These are phyloP conservation scores for Solanum hybrid DNA, from an alignment of 305 asterid species.

Conservation along the genomic window DNA sequence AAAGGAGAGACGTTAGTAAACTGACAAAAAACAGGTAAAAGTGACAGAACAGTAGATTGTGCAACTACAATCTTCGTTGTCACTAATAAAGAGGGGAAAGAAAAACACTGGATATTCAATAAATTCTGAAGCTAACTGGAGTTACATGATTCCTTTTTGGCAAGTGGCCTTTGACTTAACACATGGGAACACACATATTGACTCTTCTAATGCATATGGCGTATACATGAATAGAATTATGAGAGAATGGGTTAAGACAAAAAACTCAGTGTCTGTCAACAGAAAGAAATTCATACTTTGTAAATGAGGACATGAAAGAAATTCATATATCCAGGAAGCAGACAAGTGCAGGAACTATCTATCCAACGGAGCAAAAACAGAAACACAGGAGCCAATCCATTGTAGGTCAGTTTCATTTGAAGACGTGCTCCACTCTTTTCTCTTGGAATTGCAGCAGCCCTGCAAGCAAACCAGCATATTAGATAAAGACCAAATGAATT, in stretches of 20 bases:
- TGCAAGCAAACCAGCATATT: constrained; percentile 18
- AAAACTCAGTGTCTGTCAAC: background rate
- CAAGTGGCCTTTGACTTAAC: background rate
- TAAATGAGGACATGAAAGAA: constrained; percentile 61
- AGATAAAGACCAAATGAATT: background rate
- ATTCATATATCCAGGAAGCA: constrained; percentile 48
- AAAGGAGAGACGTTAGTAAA: constrained; percentile 2
- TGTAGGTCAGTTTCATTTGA: constrained; percentile 78
- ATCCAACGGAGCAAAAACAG: constrained; percentile 65
- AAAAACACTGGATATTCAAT: background rate
- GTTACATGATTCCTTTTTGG: background rate
- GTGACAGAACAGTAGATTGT: background rate
- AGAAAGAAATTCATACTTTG: constrained; percentile 36
- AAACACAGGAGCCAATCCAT: constrained; percentile 51
- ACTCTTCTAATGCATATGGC: background rate
- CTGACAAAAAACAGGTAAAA: background rate
- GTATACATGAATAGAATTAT: background rate
- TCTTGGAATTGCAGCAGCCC: constrained; percentile 81
- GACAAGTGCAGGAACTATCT: constrained; percentile 59
- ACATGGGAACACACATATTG: background rate
- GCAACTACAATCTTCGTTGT: background rate
- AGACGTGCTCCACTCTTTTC: constrained; percentile 65
- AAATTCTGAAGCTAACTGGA: background rate
- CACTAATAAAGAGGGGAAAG: background rate
- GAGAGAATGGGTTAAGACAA: background rate